Evolutionary conservation across 1,284 basidiomycete species (phyloP), one percentile per base, ranked within the genome.

Genomic region (Microbotryum lychnidis-dioicae): DNA sequence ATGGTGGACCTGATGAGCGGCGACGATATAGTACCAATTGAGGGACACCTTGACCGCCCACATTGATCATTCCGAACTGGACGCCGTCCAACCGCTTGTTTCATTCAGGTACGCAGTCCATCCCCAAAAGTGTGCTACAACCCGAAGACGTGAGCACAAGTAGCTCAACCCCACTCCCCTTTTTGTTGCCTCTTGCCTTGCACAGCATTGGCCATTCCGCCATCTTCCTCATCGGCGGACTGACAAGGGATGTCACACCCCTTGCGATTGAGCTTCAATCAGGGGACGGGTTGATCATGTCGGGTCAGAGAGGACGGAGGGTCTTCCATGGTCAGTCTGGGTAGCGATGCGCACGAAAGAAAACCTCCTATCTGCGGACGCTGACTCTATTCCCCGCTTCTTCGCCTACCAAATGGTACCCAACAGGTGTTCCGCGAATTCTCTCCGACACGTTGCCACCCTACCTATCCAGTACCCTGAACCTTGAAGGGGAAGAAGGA

Each of bases 1-100:
- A 27, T 27, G 27, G 27, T 27, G 27, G 27, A 27, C 6, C 27
- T 27, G 27, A 27, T 27, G 27, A 27, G 27, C 27, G 27, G 27
- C 27, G 27, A 6, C 27, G 6, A 27, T 27, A 27, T 6, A 68
- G 63, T 67, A 67, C 27, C 50, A 47, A 16, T 58, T 69, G 4
- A 73, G 87, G 80, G 90, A 96, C 69, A 89, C 89, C 0, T 81
- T 96, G 27, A 94, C 94, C 86, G 91, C 83, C 0, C 91, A 96
- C 72, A 89, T 93, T 45, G 92, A 96, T 76, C 86, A 88, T 25
- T 90, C 90, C 21, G 92, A 96, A 74, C 80, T 88, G 20, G 88
- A 85, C 72, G 85, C 82, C 54, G 92, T 84, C 42, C 88, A 89
- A 2, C 91, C 91, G 0, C 81, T 96, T 0, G 88, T 94, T 4